Base-by-base conservation (phyloP, 768 basidiomycete genomes). In the Macrolepiota fuliginosa region DNA sequence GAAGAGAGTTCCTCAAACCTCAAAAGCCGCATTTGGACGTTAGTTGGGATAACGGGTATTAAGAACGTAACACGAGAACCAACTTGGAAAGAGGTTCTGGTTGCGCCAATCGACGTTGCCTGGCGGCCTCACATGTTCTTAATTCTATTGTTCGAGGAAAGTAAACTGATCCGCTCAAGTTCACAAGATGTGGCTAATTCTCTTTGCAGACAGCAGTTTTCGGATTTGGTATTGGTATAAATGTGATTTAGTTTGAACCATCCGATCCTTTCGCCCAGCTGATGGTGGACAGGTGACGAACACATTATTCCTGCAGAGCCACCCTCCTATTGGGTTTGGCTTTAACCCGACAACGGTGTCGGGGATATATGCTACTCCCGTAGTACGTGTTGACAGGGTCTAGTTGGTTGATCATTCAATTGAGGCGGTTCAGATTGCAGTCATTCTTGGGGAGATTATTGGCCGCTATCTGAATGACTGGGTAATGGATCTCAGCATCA, bases 41-140 rank as follows among this genome's bases (percentile, higher is more conserved):
- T 90, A 10, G 54, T 88, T n/a, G 89, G 89, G 2, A 75, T 88
- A 35, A 89, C 87, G 0, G 88, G 87, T 1, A 17, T 46, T 70
- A 49, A 80, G 78, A 63, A 85, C 85, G 85, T 74, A 79, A 6
- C 82, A 83, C 66, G 83, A 84, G 70, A 79, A 85, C 40, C 77
- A 19, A 73, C 78, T 0, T 88, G 86, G 85, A 64, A 27, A 13
- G 77, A 81, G 42, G 74, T 79, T 3, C 65, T 83, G 36, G 62
- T 76, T 4, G 73, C 80, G 2, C 79, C 80, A 4, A 70, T 88
- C 35, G 77, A 77, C 40, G 77, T 89, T 22, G 67, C 86, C 25
- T 88, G 86, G 85, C 72, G 88, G 36, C 89, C 89, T 0, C 87
- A 89, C 62, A 69, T 86, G n/a, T 64, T 86, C 13, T 71, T 78